These are phyloP conservation scores for Lactifluus piperatus DNA, from an alignment of 768 basidiomycete genomes.

Conservation along the genomic window DNA sequence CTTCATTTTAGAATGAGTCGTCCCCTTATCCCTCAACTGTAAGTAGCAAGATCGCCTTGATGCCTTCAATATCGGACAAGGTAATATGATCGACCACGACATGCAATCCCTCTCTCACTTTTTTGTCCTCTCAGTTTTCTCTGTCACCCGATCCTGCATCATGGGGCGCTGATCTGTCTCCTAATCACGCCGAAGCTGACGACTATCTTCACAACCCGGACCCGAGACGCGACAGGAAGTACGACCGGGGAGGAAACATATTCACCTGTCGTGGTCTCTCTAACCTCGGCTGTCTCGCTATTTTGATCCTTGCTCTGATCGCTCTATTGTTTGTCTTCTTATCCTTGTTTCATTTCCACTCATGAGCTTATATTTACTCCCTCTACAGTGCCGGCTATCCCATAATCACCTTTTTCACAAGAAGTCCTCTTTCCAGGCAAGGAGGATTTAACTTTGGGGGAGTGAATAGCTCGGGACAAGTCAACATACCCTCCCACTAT, in stretches of 20 bases:
- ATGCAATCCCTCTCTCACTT: neutral
- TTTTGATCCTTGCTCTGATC: slow-evolving; percentile 7
- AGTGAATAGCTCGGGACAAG: slow-evolving; percentile 41
- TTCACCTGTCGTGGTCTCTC: slow-evolving; percentile 33
- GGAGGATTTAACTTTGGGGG: slow-evolving; percentile 41
- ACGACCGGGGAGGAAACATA: slow-evolving; percentile 30
- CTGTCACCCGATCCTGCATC: slow-evolving; percentile 27
- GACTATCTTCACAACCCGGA: slow-evolving; percentile 29
- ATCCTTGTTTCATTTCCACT: neutral
- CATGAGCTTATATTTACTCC: neutral
- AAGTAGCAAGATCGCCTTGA: slow-evolving; percentile 1
- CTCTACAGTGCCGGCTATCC: slow-evolving; percentile 30
- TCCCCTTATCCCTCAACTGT: slow-evolving; percentile 18
- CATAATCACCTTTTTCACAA: slow-evolving; percentile 27
- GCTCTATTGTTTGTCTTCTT: slow-evolving; percentile 17
- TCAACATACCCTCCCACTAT: neutral
- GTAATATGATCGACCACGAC: slow-evolving; percentile 7
- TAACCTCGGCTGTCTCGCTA: slow-evolving; percentile 31
- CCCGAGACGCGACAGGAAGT: slow-evolving; percentile 26
- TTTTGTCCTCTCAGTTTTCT: slow-evolving; percentile 11
- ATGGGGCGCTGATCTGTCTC: slow-evolving; percentile 24
- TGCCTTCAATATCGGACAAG: slow-evolving; percentile 27
- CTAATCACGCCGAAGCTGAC: slow-evolving; percentile 23
- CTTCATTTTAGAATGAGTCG: slow-evolving; percentile 19
- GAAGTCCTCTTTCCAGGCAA: slow-evolving; percentile 21